Base-by-base conservation (phyloP, 1,284 basidiomycete species). In the Fomitopsis palustris region DNA sequence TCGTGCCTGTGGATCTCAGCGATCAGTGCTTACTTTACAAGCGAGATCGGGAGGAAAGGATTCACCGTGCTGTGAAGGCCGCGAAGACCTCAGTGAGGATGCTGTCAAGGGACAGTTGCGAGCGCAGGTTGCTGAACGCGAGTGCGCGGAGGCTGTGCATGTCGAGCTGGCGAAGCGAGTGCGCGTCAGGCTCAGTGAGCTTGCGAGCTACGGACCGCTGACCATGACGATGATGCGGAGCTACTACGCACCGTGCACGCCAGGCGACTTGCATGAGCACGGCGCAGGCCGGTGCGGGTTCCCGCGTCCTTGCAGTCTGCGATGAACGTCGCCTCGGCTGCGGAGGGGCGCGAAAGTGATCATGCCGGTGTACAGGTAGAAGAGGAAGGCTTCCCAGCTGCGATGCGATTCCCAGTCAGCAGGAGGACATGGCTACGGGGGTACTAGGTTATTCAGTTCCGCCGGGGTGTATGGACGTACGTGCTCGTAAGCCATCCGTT, bases 301-400 rank as follows among this genome's bases (percentile, higher is more conserved):
- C 10, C 31, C 29, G 10, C 17, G n/a, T n/a, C 29, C 16, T 51
- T 19, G 38, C 59, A 54, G 12, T 58, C 31, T 12, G 37, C 16
- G 23, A 39, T 14, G 27, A 58, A 56, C 41, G 10, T 19, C 14
- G 21, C 37, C 53, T 39, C 61, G 56, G n/a, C 65, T 68, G 25
- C 25, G 62, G n/a, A 70, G 61, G 1, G 65, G 67, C 3, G 62
- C 58, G 47, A 71, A 70, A 4, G 51, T 10, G 17, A 70, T 21
- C 29, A 60, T 55, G 6, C 61, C 59, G 4, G 61, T 63, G 41
- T 67, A 69, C 1, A 68, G 35, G 53, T 65, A 70, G 52, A 62
- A 63, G 1, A 70, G 54, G 47, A 68, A 61, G 0, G 65, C 60
- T 47, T 64, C 62, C 61, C 62, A 66, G 1, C 68, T 71, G 31